Evolutionary conservation across 176 grass and related monocot species (phyloP).

Genomic region (Bothriochloa decipiens): DNA sequence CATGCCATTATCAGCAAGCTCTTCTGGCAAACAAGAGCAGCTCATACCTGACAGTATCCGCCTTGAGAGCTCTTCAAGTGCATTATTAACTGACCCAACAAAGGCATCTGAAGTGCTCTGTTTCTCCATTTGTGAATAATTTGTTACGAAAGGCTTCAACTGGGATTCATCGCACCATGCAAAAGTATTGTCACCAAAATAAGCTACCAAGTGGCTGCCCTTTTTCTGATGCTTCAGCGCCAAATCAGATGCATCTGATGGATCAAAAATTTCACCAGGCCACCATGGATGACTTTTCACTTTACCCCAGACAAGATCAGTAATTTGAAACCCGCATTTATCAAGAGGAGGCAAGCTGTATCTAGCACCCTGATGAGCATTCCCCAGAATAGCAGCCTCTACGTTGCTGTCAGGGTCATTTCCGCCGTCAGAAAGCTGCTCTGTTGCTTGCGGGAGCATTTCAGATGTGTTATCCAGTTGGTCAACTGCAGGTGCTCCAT

Average conservation of each 20-base stretch:
- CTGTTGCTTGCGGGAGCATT: background rate
- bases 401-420: background rate
- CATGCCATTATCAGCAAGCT: slow-evolving; percentile 54
- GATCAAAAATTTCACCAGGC: slow-evolving; percentile 92
- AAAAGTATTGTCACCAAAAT: slow-evolving; percentile 95
- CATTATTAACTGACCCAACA: slow-evolving; percentile 67
- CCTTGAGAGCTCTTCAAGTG: slow-evolving; percentile 83
- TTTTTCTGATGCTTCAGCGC: slow-evolving; percentile 83
- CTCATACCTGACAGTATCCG: slow-evolving; percentile 69
- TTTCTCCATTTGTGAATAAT: slow-evolving; percentile 91
- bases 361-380: slow-evolving; percentile 38
- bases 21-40: slow-evolving; percentile 77
- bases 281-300: slow-evolving; percentile 99
- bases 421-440: slow-evolving; percentile 22
- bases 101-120: slow-evolving; percentile 83
- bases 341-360: slow-evolving; percentile 67
- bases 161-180: slow-evolving; percentile 96
- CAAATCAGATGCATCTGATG: slow-evolving; percentile 79
- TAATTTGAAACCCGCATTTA: slow-evolving; percentile 56
- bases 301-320: slow-evolving; percentile 98
- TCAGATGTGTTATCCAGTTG: slow-evolving; percentile 6
- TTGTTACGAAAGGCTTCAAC: slow-evolving; percentile 74
- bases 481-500: background rate
- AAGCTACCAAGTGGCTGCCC: slow-evolving; percentile 75
- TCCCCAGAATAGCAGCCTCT: background rate